These are phyloP conservation scores for Colletotrichum gloeosporioides DNA, from an alignment of 2,329 filamentous ascomycete species.

Conservation along the genomic window DNA sequence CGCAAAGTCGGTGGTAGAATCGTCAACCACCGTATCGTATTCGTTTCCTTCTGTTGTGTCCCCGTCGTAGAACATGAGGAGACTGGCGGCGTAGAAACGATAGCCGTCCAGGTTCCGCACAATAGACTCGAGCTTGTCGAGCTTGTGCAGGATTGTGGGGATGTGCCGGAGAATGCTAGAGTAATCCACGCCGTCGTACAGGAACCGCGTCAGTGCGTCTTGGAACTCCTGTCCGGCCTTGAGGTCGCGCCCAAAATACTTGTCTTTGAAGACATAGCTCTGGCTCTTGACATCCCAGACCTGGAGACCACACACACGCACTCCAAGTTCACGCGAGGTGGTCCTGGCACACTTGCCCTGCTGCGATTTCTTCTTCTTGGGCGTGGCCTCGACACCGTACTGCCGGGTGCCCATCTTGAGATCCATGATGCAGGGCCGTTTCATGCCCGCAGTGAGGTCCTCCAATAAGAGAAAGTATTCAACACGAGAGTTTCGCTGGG, in stretches of 20 bases:
- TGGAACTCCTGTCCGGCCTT: conserved; percentile 91
- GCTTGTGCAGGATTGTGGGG: conserved; percentile 83
- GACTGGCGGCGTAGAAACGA: conserved; percentile 92
- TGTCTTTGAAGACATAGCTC: conserved; percentile 94
- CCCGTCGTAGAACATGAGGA: conserved; percentile 97
- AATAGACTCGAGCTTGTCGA: conserved; percentile 82
- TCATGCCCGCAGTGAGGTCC: conserved; percentile 96
- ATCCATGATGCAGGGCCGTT: conserved; percentile 93
- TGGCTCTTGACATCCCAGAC: conserved; percentile 89
- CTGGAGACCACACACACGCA: conserved; percentile 93
- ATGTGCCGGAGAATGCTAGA: conserved; percentile 85
- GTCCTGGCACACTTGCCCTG: conserved; percentile 91
- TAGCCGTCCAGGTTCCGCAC: conserved; percentile 82
- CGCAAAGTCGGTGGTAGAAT: conserved; percentile 63
- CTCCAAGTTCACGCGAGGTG: conserved; percentile 88
- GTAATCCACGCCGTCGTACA: conserved; percentile 87
- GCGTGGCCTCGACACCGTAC: conserved; percentile 89
- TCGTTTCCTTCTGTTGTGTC: conserved; percentile 59
- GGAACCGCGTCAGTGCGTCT: conserved; percentile 83
- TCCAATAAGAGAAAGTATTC: conserved; percentile 94
- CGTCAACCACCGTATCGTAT: conserved; percentile 57
- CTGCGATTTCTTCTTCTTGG: conserved; percentile 93
- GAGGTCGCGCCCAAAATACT: conserved; percentile 91
- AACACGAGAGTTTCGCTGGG: conserved; percentile 68
- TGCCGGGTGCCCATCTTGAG: conserved; percentile 99